These are phyloP conservation scores for Saccharomycopsis schoenii DNA, from an alignment of 805 yeast species.

Conservation along the genomic window DNA sequence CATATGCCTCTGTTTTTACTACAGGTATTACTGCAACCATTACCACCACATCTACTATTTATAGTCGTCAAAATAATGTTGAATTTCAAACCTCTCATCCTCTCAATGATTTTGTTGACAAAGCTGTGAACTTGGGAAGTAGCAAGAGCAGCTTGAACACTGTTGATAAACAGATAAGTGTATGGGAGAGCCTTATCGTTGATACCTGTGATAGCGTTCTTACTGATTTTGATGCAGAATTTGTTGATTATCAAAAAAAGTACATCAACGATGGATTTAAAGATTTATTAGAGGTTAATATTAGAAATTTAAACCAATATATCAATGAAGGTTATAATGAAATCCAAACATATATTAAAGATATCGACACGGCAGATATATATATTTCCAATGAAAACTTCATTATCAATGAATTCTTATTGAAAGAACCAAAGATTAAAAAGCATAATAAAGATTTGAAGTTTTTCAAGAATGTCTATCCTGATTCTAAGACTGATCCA, in stretches of 20 bases:
- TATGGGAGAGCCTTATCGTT: conserved; percentile 10
- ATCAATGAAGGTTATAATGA: conserved; percentile 21
- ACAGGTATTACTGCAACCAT: neutral
- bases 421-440: conserved; percentile 20
- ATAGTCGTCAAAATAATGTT: neutral
- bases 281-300: conserved; percentile 4
- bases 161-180: conserved; percentile 8
- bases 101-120: neutral
- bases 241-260: conserved; percentile 3
- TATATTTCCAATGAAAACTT: conserved; percentile 13
- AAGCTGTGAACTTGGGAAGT: neutral
- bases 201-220: conserved; percentile 10
- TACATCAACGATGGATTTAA: conserved; percentile 10
- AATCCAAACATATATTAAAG: conserved; percentile 28
- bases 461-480: conserved; percentile 13
- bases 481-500: conserved; percentile 3
- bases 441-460: conserved; percentile 27
- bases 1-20: neutral
- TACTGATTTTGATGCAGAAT: conserved; percentile 15
- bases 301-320: conserved; percentile 10
- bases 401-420: conserved; percentile 11
- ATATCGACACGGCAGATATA: conserved; percentile 29
- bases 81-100: neutral
- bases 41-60: neutral
- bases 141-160: conserved; percentile 3